Conservation (phyloP, 768 basidiomycete species). For the Multifurca ochricompacta region DNA sequence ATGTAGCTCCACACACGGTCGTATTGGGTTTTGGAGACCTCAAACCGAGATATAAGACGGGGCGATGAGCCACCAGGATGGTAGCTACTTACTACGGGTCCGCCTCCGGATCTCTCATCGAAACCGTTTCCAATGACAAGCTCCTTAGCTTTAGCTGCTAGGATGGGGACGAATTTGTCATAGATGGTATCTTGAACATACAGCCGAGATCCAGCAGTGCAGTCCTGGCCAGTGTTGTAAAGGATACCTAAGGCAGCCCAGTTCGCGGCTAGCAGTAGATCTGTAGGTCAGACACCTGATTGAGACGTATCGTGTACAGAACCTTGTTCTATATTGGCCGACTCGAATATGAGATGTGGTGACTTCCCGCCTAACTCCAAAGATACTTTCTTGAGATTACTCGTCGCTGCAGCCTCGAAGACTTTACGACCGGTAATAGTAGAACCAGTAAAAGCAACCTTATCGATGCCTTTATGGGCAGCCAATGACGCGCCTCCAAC, state of each 20-base stretch:
- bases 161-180: conserved; percentile 67
- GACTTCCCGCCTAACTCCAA: conserved; percentile 94
- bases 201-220: conserved; percentile 84
- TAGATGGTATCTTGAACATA: conserved; percentile 86
- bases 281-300: not conserved
- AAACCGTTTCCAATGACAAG: conserved; percentile 77
- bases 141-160: conserved; percentile 60
- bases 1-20: conserved; percentile 87
- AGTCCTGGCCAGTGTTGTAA: conserved; percentile 89
- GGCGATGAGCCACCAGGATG: not conserved
- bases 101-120: conserved; percentile 64
- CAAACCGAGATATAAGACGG: not conserved
- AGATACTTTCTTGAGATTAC: conserved; percentile 94
- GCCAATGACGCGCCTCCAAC: conserved; percentile 83
- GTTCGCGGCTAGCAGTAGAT: conserved; percentile 48
- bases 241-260: conserved; percentile 85
- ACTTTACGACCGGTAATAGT: conserved; percentile 84
- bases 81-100: conserved; percentile 61
- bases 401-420: conserved; percentile 86
- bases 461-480: conserved; percentile 79
- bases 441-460: conserved; percentile 93
- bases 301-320: conserved; percentile 7
- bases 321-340: conserved; percentile 87
- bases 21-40: conserved; percentile 81
- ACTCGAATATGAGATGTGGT: conserved; percentile 82